Base-by-base conservation (phyloP, 108 stramenopile species). In the Epithemia pelagica region DNA sequence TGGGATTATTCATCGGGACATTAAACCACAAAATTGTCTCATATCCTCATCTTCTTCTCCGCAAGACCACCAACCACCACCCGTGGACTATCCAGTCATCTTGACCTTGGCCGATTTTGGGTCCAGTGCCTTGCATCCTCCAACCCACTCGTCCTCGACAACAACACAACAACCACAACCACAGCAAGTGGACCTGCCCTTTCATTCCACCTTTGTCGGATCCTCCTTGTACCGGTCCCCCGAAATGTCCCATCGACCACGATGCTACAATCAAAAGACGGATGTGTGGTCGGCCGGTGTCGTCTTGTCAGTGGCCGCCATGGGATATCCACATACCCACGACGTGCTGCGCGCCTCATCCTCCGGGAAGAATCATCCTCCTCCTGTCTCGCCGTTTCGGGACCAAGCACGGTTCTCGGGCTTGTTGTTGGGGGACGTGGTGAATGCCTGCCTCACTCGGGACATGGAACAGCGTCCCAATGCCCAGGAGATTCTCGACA, bases 21-120 rank as follows among this genome's bases (percentile, higher is more conserved):
- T 99, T n/a, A 99, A 99, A 71, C 94, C 97, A 2, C 95, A 97
- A 62, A 97, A 97, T 79, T 74, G 96, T 22, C 62, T 99, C 67
- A 46, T 46, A 10, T 46, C 37, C 37, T 10, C 10, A 46, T 5
- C 10, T 15, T 15, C 15, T 10, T 46, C 37, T 15, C 10, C 37
- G 15, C 5, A 5, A 46, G 37, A 5, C 5, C 5, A 5, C 15
- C 37, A 46, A 46, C n/a, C n/a, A n/a, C n/a, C n/a, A n/a, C n/a
- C n/a, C n/a, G n/a, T n/a, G n/a, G n/a, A n/a, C n/a, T n/a, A n/a
- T n/a, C n/a, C n/a, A n/a, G 15, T 15, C 5, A 46, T 5, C 10
- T 46, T 46, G 37, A 46, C 37, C 15, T 15, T 46, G 37, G 37
- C 37, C 10, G 37, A 46, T 46, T 46, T 46, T 46, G 37, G 37